Percentiles rank a stretch among this genome's conserved stretches.
These are phyloP conservation scores for Chlamydomonas schloesseri DNA, from an alignment of 139 green algal species.

Conservation along the genomic window DNA sequence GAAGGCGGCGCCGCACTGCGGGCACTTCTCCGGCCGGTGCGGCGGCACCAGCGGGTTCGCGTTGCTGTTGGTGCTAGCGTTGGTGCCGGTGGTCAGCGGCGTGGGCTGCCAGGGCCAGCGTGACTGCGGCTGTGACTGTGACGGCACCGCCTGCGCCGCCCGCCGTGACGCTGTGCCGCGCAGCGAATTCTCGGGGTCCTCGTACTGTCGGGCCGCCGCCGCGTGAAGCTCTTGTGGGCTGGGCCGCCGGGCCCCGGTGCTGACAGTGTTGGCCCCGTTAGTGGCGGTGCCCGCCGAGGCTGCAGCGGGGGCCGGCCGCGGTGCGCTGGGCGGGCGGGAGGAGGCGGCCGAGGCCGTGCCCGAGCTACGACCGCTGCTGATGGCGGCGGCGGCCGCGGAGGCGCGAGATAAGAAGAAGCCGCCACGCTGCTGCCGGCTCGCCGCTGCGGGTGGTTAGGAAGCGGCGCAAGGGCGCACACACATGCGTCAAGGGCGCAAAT, in stretches of 20 bases:
- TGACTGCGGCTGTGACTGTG: background rate
- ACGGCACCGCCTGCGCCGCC: background rate
- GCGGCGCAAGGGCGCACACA: background rate
- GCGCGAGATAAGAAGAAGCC: background rate
- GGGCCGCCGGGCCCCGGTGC: background rate
- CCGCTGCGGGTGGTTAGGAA: background rate
- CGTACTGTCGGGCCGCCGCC: slow-evolving; percentile 18
- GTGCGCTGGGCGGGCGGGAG: background rate
- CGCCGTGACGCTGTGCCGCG: slow-evolving; percentile 41
- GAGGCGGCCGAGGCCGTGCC: background rate
- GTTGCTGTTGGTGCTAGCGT: background rate
- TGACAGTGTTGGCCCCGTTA: no score
- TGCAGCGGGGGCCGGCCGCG: no score
- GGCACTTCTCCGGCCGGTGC: slow-evolving; percentile 53
- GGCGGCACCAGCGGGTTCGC: slow-evolving; percentile 23
- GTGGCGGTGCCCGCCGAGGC: background rate
- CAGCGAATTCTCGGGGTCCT: slow-evolving; percentile 47
- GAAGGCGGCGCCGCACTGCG: slow-evolving; percentile 55
- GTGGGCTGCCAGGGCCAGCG: background rate
- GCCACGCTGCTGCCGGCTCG: background rate
- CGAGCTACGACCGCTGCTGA: background rate
- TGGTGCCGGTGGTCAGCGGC: background rate
- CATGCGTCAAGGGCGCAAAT: no score
- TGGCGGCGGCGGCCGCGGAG: background rate
- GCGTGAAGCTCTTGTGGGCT: slow-evolving; percentile 5